Base-by-base conservation (phyloP, 2,329 filamentous ascomycete genomes). In the Ceratocystis ficicola region DNA sequence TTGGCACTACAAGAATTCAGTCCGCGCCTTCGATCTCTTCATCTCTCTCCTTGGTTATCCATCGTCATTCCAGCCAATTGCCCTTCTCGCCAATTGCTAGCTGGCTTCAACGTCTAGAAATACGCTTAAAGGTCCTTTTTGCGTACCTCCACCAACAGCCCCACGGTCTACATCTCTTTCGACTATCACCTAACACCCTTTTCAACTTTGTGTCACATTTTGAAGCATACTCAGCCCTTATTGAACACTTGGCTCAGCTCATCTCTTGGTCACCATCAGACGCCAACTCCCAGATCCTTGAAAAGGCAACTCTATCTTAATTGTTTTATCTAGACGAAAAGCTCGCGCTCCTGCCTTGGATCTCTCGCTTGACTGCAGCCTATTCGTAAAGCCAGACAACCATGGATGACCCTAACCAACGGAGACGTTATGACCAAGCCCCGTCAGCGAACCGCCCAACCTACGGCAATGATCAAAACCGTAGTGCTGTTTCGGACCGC, bases 341-440 rank as follows among this genome's bases (percentile, higher is more conserved):
- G 25, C 48, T 52, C 22, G 22, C 36, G 36, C 36, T 15, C 20
- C 22, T 28, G 22, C 3, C 48, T 7, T 52, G 22, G 20, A 52
- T 15, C 48, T 52, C 10, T 52, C 22, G 17, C 3, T 30, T 59
- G n/a, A 3, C 55, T 59, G 30, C 55, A 8, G 15, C 30, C n/a
- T 30, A 15, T 59, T n/a, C 28, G 6, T 59, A 7, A 59, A 36
- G 20, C 30, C 28, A 59, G 22, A 63, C 15, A 36, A 63, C 36
- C 44, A 63, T 63, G 61, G 36, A 46, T 17, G 46, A 63, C 61
- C 41, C 61, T 32, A 63, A 63, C 46, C 63, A 64, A 50, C 63
- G 48, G 48, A 55, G 61, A 63, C 61, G 61, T 48, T 63, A 63
- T 48, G 61, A 63, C n/a, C 61, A 63, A 48, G 44, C 48, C 30